Conservation (phyloP, 495 filamentous ascomycete genomes). For the Penicillium bialowiezense region DNA sequence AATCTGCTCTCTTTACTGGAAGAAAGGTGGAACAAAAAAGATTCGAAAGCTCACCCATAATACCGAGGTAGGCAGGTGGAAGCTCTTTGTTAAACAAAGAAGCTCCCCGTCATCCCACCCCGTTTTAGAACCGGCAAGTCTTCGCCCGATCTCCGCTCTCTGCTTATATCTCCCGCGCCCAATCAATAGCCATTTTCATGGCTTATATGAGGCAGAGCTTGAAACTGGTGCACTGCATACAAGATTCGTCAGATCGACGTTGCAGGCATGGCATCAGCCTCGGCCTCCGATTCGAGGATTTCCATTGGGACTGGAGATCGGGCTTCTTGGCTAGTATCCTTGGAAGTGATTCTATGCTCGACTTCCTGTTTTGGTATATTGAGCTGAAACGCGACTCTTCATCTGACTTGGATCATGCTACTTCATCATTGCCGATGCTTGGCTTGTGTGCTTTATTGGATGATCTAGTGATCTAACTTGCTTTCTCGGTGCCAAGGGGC, state of each 20-base stretch:
- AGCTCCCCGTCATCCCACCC: neutral
- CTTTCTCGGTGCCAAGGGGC: no score
- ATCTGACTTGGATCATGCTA: neutral
- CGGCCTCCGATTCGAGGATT: conserved; percentile 13
- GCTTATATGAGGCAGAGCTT: neutral
- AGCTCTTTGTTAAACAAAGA: conserved; percentile 3
- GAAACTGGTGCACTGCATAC: conserved; percentile 1
- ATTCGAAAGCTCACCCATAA: neutral
- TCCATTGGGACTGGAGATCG: conserved; percentile 1
- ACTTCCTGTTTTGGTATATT: neutral
- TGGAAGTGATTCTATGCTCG: neutral
- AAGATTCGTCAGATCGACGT: conserved; percentile 7
- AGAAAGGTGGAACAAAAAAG: neutral
- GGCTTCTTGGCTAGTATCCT: neutral
- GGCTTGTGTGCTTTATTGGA: neutral
- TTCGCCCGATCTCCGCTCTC: neutral
- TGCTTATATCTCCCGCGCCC: neutral
- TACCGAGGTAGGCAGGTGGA: neutral
- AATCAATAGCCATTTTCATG: neutral
- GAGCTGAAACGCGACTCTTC: neutral
- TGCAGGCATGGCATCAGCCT: neutral
- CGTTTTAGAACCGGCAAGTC: neutral
- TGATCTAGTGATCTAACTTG: no score
- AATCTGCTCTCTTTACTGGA: neutral
- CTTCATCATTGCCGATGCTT: neutral